Percentiles rank a stretch among this genome's conserved stretches.
Conservation (phyloP, 164 flowering plant genomes). For the Malania oleifera region DNA sequence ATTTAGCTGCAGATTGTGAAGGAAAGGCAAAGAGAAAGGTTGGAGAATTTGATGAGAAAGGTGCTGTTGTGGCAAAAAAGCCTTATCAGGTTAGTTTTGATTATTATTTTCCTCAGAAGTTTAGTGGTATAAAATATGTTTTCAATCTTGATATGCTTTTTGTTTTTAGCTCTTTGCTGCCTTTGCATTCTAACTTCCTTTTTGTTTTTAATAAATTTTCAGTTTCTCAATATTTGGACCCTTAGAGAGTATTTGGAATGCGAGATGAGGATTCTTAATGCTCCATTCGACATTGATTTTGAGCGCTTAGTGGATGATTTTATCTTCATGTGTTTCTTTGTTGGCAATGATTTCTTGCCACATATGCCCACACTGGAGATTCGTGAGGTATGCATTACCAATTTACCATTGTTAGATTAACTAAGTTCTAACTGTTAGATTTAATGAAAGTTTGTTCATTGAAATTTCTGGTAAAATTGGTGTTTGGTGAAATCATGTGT, state of each 20-base stretch:
- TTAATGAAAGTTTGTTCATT: too few relatives aligned
- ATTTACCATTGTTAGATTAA: neutral
- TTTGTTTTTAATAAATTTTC: slow-evolving; percentile 15
- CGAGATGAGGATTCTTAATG: slow-evolving; percentile 79
- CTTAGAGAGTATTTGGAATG: slow-evolving; percentile 88
- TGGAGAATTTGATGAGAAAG: slow-evolving; percentile 95
- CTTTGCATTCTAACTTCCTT: slow-evolving; percentile 1
- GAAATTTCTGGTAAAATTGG: too few relatives aligned
- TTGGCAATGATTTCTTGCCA: slow-evolving; percentile 96
- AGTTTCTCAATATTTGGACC: slow-evolving; percentile 95
- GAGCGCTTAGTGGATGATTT: slow-evolving; percentile 92
- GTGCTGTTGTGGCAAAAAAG: slow-evolving; percentile 53
- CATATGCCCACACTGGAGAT: slow-evolving; percentile 99
- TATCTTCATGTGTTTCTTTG: slow-evolving; percentile 95
- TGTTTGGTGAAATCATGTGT: too few relatives aligned
- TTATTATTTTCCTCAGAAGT: neutral
- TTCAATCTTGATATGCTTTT: neutral
- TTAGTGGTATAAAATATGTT: neutral
- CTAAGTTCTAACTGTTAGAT: neutral
- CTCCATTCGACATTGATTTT: slow-evolving; percentile 69
- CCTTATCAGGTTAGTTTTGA: slow-evolving; percentile 72
- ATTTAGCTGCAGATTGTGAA: slow-evolving; percentile 91
- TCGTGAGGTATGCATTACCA: slow-evolving; percentile 70
- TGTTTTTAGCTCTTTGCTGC: neutral
- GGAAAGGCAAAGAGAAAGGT: slow-evolving; percentile 90